These are phyloP conservation scores for Rhexocercosporidium sp. DNA, from an alignment of 2,329 filamentous ascomycete species.

Conservation along the genomic window DNA sequence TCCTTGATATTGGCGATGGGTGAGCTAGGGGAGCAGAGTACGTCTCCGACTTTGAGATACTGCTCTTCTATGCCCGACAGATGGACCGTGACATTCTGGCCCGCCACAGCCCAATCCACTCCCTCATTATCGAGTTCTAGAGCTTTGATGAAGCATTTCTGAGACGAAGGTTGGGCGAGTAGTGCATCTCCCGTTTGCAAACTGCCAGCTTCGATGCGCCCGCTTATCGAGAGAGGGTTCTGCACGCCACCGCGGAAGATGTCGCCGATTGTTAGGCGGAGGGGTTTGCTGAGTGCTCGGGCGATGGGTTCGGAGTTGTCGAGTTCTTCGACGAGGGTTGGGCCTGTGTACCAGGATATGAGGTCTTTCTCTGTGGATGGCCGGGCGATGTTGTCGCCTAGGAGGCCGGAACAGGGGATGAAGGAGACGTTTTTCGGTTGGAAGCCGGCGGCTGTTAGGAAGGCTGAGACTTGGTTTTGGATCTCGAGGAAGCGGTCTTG, in stretches of 20 bases:
- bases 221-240: conserved; percentile 83
- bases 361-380: conserved; percentile 56
- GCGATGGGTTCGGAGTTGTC: conserved; percentile 79
- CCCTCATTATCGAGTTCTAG: conserved; percentile 76
- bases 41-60: conserved; percentile 82
- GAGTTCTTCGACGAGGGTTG: conserved; percentile 81
- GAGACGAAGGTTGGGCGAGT: conserved; percentile 78
- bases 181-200: conserved; percentile 85
- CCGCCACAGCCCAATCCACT: conserved; percentile 89
- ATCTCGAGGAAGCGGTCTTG: conserved; percentile 86
- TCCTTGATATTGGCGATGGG: conserved; percentile 74
- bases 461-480: conserved; percentile 78
- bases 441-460: conserved; percentile 83
- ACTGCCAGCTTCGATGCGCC: conserved; percentile 83
- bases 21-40: conserved; percentile 73
- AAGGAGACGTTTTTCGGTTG: conserved; percentile 81
- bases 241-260: conserved; percentile 81
- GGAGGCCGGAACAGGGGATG: conserved; percentile 86
- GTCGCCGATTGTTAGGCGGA: conserved; percentile 87
- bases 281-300: conserved; percentile 75
- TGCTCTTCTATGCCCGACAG: conserved; percentile 83
- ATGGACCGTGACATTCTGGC: conserved; percentile 86
- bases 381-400: conserved; percentile 82
- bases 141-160: conserved; percentile 81
- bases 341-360: conserved; percentile 79